Conservation (phyloP, 2,329 filamentous ascomycete species). For the Tolypocladium endophyticum region DNA sequence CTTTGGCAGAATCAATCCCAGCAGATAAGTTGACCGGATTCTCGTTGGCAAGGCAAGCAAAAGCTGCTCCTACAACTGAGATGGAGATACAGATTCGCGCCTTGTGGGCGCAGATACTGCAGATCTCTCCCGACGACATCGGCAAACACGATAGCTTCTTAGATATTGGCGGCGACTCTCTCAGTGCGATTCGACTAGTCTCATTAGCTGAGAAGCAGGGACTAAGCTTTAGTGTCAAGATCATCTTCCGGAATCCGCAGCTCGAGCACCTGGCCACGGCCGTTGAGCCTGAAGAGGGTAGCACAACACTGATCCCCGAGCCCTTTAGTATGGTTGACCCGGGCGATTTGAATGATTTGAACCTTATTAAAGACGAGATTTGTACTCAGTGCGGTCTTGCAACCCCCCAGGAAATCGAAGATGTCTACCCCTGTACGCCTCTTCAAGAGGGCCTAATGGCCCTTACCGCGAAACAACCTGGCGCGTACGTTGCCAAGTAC, state of each 20-base stretch:
- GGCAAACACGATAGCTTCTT: conserved; percentile 17
- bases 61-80: conserved; percentile 2
- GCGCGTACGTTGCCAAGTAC: conserved; percentile 23
- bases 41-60: background rate
- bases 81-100: conserved; percentile 2
- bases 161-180: conserved; percentile 15
- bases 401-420: background rate
- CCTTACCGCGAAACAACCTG: conserved; percentile 17
- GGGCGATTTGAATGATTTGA: background rate
- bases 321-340: background rate
- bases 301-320: background rate
- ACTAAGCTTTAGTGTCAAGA: conserved; percentile 4
- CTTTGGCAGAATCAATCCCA: background rate
- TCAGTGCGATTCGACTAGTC: conserved; percentile 12
- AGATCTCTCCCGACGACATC: conserved; percentile 11
- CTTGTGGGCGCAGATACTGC: conserved; percentile 3
- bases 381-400: background rate
- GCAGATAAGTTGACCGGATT: background rate
- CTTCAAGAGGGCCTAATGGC: conserved; percentile 29
- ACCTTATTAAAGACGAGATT: background rate
- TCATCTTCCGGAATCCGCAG: conserved; percentile 9
- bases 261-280: background rate
- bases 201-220: conserved; percentile 2
- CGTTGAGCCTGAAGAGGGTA: background rate
- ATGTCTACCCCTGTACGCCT: conserved; percentile 21